Conservation (phyloP, 2,329 filamentous ascomycete genomes). For the Colletotrichum eremochloae region DNA sequence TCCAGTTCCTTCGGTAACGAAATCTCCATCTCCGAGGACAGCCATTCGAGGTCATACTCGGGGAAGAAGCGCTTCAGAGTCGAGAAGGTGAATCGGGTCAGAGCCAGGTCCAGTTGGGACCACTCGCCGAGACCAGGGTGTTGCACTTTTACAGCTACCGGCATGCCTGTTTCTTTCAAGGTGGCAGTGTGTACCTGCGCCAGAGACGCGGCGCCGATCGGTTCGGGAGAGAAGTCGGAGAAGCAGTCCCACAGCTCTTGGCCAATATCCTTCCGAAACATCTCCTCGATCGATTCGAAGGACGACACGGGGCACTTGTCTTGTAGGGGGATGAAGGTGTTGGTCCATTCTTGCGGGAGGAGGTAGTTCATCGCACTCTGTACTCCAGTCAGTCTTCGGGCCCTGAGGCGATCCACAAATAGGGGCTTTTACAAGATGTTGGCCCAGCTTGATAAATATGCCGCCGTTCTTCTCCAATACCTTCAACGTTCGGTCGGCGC, state of each 20-base stretch:
- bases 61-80: slow-evolving; percentile 95
- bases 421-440: slow-evolving; percentile 76
- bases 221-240: slow-evolving; percentile 82
- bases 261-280: slow-evolving; percentile 89
- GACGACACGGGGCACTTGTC: slow-evolving; percentile 96
- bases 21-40: slow-evolving; percentile 91
- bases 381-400: slow-evolving; percentile 43
- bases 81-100: slow-evolving; percentile 91
- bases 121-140: slow-evolving; percentile 91
- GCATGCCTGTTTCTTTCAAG: slow-evolving; percentile 83
- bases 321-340: slow-evolving; percentile 94
- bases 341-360: slow-evolving; percentile 91
- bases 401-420: too few relatives aligned
- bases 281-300: slow-evolving; percentile 84
- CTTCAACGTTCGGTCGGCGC: slow-evolving; percentile 86
- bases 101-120: slow-evolving; percentile 86
- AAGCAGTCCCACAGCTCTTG: slow-evolving; percentile 85
- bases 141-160: slow-evolving; percentile 96
- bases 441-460: slow-evolving; percentile 97
- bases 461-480: slow-evolving; percentile 97
- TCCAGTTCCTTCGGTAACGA: slow-evolving; percentile 93
- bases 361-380: slow-evolving; percentile 96
- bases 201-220: slow-evolving; percentile 92
- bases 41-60: slow-evolving; percentile 97
- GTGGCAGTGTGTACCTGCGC: slow-evolving; percentile 94